Conservation (phyloP, 108 stramenopile genomes). For the Schizochytrium sp. region DNA sequence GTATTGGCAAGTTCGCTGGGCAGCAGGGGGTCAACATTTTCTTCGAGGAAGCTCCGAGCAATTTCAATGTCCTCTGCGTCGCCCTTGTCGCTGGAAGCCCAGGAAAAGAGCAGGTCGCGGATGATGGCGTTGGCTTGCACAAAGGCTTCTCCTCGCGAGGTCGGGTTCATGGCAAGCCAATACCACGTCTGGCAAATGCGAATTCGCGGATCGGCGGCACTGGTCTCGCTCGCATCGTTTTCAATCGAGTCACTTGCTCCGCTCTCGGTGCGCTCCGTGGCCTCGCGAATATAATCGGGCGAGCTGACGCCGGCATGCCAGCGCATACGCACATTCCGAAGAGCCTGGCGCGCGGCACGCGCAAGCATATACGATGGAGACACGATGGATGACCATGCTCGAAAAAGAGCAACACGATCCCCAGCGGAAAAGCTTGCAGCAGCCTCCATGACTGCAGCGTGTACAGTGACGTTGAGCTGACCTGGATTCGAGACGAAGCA, state of each 20-base stretch:
- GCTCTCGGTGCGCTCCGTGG: neutral
- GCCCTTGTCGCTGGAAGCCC: neutral
- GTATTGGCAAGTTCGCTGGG: neutral
- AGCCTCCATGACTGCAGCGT: neutral
- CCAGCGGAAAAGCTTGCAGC: neutral
- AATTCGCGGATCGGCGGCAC: neutral
- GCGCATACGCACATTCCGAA: neutral
- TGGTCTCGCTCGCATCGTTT: neutral
- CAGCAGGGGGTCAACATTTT: neutral
- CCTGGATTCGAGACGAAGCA: neutral
- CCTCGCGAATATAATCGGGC: neutral
- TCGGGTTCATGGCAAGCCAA: neutral
- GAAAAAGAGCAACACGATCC: neutral
- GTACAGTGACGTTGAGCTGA: neutral
- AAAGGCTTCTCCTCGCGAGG: neutral
- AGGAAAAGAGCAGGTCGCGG: neutral
- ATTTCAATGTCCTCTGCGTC: neutral
- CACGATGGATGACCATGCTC: neutral
- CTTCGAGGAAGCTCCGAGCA: neutral
- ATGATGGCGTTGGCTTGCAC: constrained; percentile 9
- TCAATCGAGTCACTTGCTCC: neutral
- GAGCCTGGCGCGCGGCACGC: neutral
- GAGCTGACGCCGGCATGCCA: neutral
- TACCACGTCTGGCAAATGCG: neutral
- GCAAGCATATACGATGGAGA: neutral